Conservation (phyloP, 345 rosid species). For the Firmiana major region DNA sequence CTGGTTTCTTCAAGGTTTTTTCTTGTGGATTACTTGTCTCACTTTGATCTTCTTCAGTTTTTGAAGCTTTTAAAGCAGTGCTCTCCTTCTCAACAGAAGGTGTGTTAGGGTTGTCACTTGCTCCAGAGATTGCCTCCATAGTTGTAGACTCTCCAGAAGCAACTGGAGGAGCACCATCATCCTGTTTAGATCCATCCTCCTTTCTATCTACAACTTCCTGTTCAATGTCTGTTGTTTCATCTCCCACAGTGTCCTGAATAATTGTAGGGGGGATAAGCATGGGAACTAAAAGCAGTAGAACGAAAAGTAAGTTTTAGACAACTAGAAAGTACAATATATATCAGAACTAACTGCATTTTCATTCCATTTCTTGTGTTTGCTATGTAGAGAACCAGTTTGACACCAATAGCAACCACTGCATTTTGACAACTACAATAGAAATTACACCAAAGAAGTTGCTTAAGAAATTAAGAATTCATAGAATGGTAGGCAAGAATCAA, state of each 20-base stretch:
- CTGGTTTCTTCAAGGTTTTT: slow-evolving; percentile 66
- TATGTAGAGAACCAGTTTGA: background rate
- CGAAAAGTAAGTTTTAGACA: background rate
- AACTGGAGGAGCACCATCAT: slow-evolving; percentile 15
- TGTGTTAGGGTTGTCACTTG: slow-evolving; percentile 31
- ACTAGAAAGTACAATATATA: background rate
- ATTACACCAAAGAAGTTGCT: background rate
- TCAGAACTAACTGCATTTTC: background rate
- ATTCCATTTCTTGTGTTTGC: background rate
- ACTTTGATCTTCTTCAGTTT: slow-evolving; percentile 44
- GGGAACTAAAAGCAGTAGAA: background rate
- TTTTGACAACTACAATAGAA: background rate
- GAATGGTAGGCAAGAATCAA: background rate
- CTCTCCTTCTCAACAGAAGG: slow-evolving; percentile 33
- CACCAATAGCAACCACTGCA: background rate
- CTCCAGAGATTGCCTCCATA: slow-evolving; percentile 34
- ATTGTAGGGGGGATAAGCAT: background rate
- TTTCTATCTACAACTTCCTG: slow-evolving; percentile 25
- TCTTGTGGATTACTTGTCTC: slow-evolving; percentile 52
- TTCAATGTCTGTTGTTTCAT: slow-evolving; percentile 26
- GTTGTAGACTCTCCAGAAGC: slow-evolving; percentile 25
- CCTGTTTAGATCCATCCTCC: slow-evolving; percentile 18
- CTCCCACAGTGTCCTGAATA: slow-evolving; percentile 38
- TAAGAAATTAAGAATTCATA: background rate
- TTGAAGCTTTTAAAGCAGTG: slow-evolving; percentile 25